Conservation (phyloP, 2,329 filamentous ascomycete genomes). For the Fusarium sp. region DNA sequence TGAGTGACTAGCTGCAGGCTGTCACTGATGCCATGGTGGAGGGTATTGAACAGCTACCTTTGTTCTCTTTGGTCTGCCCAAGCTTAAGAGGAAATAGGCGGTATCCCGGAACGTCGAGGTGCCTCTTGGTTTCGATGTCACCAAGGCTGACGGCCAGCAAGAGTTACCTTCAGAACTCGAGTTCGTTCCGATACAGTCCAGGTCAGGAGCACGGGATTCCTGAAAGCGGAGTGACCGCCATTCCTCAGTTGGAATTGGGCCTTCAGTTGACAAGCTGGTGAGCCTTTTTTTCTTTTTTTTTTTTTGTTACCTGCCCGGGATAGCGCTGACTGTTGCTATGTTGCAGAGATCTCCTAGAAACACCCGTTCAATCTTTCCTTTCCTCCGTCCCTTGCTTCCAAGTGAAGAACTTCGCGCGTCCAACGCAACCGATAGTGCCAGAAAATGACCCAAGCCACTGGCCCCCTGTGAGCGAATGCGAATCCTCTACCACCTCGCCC, state of each 20-base stretch:
- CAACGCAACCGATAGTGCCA: not conserved
- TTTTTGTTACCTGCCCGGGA: not conserved
- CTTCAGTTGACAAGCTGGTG: not conserved
- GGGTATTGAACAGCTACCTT: not conserved
- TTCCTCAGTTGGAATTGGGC: not conserved
- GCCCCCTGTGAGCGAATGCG: not conserved
- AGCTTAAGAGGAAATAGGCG: not conserved
- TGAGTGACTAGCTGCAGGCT: not conserved
- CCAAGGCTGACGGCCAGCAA: not conserved
- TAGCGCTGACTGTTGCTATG: not conserved
- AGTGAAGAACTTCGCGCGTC: not conserved
- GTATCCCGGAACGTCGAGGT: too few species aligned
- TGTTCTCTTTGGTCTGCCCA: not conserved
- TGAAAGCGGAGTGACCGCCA: not conserved
- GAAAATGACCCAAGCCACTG: not conserved
- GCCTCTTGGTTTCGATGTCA: not conserved
- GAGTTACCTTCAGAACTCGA: not conserved
- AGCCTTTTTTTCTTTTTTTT: rapidly evolving
- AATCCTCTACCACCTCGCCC: not conserved
- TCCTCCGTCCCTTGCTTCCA: not conserved
- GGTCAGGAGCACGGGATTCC: not conserved
- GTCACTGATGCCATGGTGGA: not conserved
- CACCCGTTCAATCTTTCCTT: not conserved
- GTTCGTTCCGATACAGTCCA: not conserved
- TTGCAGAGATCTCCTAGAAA: not conserved